Conservation (phyloP, 345 rosid genomes). For the Trapa bicornis region DNA sequence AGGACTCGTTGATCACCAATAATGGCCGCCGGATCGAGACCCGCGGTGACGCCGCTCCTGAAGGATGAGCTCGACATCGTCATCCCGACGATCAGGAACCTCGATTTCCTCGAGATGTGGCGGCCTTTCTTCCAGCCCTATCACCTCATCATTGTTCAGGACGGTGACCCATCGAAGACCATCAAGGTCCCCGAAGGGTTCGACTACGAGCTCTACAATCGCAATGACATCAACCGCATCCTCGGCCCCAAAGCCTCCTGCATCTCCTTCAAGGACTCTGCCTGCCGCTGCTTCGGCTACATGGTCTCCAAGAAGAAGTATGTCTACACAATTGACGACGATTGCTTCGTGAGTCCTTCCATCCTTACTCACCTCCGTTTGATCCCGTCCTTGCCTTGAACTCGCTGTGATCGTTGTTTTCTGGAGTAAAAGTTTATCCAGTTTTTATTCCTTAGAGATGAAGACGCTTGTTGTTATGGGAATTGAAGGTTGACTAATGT, state of each 20-base stretch:
- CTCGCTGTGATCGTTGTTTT: neutral
- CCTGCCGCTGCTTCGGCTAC: neutral
- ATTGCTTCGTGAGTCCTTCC: constrained; percentile 65
- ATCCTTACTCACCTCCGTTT: neutral
- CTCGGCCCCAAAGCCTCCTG: constrained; percentile 71
- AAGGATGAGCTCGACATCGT: constrained; percentile 17
- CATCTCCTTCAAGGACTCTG: constrained; percentile 15
- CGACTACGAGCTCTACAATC: constrained; percentile 71
- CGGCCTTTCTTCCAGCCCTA: constrained; percentile 62
- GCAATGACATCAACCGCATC: constrained; percentile 63
- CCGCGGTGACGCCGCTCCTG: constrained; percentile 22
- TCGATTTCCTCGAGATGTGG: constrained; percentile 76
- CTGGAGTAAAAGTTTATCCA: neutral
- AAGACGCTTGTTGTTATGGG: neutral
- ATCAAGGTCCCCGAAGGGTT: constrained; percentile 67
- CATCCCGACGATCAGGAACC: constrained; percentile 73
- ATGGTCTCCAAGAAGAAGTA: constrained; percentile 17
- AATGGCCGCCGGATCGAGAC: neutral
- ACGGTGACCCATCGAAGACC: constrained; percentile 60
- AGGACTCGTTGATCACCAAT: neutral
- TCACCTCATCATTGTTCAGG: constrained; percentile 79
- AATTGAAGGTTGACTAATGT: neutral
- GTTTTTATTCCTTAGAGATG: neutral
- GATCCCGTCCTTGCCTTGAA: neutral
- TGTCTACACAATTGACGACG: constrained; percentile 78